Conservation (phyloP, 345 rosid species). For the Microcos paniculata region DNA sequence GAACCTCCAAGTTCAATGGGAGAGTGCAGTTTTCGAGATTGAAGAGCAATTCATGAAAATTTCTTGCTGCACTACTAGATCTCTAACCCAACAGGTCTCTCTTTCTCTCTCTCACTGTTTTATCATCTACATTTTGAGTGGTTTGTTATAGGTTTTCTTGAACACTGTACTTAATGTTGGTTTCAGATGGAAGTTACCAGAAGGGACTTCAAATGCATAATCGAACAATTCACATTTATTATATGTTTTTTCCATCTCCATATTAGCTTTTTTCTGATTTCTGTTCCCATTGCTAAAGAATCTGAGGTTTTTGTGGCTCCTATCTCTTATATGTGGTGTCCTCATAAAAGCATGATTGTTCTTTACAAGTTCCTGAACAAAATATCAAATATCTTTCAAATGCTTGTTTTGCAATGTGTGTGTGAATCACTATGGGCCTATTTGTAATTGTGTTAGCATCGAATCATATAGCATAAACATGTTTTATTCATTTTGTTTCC, state of each 20-base stretch:
- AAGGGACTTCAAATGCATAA: background rate
- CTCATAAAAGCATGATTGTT: too few relatives aligned
- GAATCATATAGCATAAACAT: too few relatives aligned
- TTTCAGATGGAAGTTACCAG: background rate
- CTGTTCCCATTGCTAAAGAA: background rate
- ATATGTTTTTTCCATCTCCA: background rate
- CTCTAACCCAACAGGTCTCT: conserved; percentile 71
- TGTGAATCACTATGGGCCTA: too few relatives aligned
- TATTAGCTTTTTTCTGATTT: background rate
- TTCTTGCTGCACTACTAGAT: conserved; percentile 69
- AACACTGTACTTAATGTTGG: background rate
- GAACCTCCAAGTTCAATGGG: conserved; percentile 73
- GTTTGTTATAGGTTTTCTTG: background rate
- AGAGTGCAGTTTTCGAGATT: conserved; percentile 62
- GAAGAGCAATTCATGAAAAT: conserved; percentile 85
- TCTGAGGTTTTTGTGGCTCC: background rate
- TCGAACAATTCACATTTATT: background rate
- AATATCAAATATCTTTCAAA: too few relatives aligned
- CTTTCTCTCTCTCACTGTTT: background rate
- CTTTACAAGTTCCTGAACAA: too few relatives aligned
- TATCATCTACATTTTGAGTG: background rate
- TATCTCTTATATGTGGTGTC: too few relatives aligned
- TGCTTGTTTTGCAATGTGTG: too few relatives aligned
- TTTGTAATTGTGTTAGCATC: too few relatives aligned
- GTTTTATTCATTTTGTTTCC: too few relatives aligned